Evolutionary conservation across 257 asterid species (phyloP), one percentile per base, ranked within the genome.

Genomic region (Gynochthodes officinalis): DNA sequence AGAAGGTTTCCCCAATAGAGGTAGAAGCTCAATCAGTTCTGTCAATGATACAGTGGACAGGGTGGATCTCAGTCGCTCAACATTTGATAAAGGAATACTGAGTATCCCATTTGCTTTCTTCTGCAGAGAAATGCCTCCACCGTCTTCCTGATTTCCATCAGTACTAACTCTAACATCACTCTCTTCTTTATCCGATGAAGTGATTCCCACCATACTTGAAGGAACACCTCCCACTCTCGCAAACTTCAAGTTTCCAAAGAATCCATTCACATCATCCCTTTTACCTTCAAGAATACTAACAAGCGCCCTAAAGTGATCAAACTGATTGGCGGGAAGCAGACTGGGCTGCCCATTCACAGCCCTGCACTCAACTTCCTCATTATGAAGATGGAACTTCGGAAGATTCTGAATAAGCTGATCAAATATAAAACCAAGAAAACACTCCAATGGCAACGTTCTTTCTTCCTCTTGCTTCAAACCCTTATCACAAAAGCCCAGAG

Each of bases 161-260:
- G 63, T 80, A 78, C 67, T 79, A 58, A 80, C 84, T 55, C 87
- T 90, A 54, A 76, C 90, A 60, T 81, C 84, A 43, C 82, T 84
- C 60, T 67, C 91, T 7, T 87, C 94, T 72, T 86, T 85, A 37
- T 75, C 88, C 27, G 96, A 76, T 67, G 96, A 85, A 63, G 83
- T 28, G 43, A 83, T 88, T 72, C 81, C 97, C 74, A 87, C 89
- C 75, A 94, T 81, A 83, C 89, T 81, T n/a, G 96, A 79, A 15
- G 98, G 99, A 64, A 88, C 85, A 66, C 99, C 96, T 73, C 99
- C 97, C 27, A 95, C 97, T 28, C 98, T 85, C 3, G 99, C 99
- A 87, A 95, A 95, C 75, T 76, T 89, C 81, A 92, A 76, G 76
- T 84, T 92, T 57, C 94, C 94, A 13, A 92, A 74, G 77, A 95